Percentiles rank a stretch among this genome's conserved stretches.
phyloP scores from a whole-genome alignment of 169 alveolate genomes.

The Plasmodium gallinaceum region DNA sequence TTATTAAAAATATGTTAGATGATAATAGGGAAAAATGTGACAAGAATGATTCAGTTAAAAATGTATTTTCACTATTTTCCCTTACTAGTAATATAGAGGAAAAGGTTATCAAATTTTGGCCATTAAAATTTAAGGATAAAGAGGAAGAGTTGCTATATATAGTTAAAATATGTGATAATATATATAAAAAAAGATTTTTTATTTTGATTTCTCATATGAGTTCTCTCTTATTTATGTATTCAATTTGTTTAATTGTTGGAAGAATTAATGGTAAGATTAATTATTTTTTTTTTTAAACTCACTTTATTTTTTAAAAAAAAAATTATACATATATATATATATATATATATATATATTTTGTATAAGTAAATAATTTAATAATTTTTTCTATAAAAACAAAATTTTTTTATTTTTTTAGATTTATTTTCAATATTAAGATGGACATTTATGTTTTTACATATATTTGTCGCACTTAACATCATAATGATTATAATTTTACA shows the following conservation, averaged over 20 bases:
- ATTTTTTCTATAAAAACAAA: constrained; percentile 4
- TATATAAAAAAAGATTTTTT: constrained; percentile 48
- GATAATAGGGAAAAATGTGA: constrained; percentile 22
- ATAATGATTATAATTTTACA: constrained; percentile 31
- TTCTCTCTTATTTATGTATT: constrained; percentile 66
- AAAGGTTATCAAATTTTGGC: constrained; percentile 47
- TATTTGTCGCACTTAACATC: constrained; percentile 37
- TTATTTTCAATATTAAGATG: constrained; percentile 32
- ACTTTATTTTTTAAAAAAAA: background rate
- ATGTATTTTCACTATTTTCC: constrained; percentile 65
- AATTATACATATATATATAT: background rate
- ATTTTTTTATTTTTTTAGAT: constrained; percentile 24
- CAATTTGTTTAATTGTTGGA: constrained; percentile 63
- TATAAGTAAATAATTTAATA: background rate
- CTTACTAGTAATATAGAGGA: constrained; percentile 55
- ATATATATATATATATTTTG: constrained; percentile 11
- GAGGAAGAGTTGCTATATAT: constrained; percentile 51
- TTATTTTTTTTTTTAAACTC: background rate
- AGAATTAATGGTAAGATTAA: constrained; percentile 30
- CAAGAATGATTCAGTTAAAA: constrained; percentile 36
- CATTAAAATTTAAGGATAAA: constrained; percentile 61
- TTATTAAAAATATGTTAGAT: constrained; percentile 25
- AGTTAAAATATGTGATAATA: constrained; percentile 55
- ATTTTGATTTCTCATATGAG: constrained; percentile 37
- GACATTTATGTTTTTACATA: constrained; percentile 46